Base-by-base conservation (phyloP, 345 rosid genomes). In the Physaria fendleri region DNA sequence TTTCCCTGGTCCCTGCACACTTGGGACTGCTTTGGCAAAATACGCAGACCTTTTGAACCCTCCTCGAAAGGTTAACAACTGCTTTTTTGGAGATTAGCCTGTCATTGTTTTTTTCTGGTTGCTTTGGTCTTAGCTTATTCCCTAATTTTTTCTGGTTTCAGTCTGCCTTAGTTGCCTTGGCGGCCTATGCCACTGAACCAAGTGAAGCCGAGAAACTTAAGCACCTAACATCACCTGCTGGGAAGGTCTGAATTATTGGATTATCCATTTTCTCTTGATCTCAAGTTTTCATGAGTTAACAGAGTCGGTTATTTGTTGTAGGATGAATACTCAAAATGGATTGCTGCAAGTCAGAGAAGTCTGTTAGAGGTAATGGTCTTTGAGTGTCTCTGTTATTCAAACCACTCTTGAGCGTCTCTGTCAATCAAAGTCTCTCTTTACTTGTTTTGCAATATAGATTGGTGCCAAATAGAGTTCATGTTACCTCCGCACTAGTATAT, bases 241-340 rank as follows among this genome's bases (percentile, higher is more conserved):
- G 92, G 56, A 85, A 85, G 92, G 92, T 85, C 42, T 34, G 18
- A 41, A 43, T 60, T 53, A 38, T 28, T 50, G 20, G 1, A 43
- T 39, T 22, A 9, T 51, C 33, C 44, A 34, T 27, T 8, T 25
- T 55, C 48, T 10, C 20, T 22, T 48, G 28, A 5, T 37, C 6
- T 55, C 3, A 16, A 15, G 41, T 22, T 23, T 16, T 47, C 21
- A 10, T 35, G 5, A 24, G 45, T 45, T 61, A 46, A 45, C 21
- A 20, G 18, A 32, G 5, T 48, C 8, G 23, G 21, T 47, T 33
- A n/a, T 18, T 39, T 14, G 16, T 20, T 25, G 18, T 79, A 93
- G 99, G 95, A 89, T 71, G 95, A 89, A 61, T 89, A 93, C 71
- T 64, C 97, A 43, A 84, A 89, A 54, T 93, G 94, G 99, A 67